phyloP scores from a whole-genome alignment of 257 asterid genomes.

The Voacanga thouarsii region DNA sequence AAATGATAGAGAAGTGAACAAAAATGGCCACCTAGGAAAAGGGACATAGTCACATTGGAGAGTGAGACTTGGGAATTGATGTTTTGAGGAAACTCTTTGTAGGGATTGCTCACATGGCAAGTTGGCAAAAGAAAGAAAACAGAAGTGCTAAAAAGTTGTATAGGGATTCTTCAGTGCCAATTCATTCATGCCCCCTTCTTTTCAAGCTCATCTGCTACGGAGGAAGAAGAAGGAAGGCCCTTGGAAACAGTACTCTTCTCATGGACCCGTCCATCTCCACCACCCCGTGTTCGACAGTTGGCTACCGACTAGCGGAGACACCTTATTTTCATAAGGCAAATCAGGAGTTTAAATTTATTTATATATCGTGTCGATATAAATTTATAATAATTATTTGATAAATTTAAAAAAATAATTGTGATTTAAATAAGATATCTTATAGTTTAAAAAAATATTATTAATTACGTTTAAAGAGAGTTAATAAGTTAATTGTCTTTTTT shows the following conservation, averaged over 20 bases:
- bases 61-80: slow-evolving; percentile 6
- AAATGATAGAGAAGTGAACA: not conserved
- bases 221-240: not conserved
- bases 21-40: slow-evolving; percentile 7
- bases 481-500: no score
- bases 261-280: not conserved
- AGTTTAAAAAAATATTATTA: no score
- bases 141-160: not conserved
- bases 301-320: not conserved
- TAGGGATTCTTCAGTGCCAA: not conserved
- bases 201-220: not conserved
- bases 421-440: no score
- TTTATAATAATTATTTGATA: no score
- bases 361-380: no score
- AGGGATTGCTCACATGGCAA: slow-evolving; percentile 24
- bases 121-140: slow-evolving; percentile 20
- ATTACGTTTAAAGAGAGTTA: no score
- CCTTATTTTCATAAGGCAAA: no score
- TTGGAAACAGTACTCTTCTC: not conserved
- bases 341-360: no score
- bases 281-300: not conserved
- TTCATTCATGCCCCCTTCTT: slow-evolving; percentile 8
- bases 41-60: slow-evolving; percentile 11
- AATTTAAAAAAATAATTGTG: no score
- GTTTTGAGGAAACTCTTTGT: not conserved